These are phyloP conservation scores for Leccinellum albellum DNA, from an alignment of 768 basidiomycete species.

Conservation along the genomic window DNA sequence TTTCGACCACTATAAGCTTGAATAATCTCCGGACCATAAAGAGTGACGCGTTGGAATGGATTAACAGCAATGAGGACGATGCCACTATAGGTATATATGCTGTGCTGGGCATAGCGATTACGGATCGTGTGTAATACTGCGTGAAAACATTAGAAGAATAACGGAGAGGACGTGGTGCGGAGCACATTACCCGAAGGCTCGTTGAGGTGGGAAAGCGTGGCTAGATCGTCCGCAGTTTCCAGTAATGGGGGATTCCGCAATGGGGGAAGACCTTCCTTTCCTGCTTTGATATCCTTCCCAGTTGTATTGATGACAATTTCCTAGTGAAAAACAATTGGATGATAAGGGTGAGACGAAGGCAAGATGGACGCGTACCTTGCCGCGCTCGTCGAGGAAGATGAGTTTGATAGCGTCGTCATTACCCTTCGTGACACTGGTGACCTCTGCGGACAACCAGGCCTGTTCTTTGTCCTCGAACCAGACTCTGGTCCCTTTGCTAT, in stretches of 20 bases:
- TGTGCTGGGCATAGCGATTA: conserved; percentile 94
- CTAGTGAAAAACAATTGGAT: conserved; percentile 35
- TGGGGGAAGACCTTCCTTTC: conserved; percentile 80
- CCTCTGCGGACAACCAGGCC: conserved; percentile 91
- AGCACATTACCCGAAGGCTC: conserved; percentile 81
- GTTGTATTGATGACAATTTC: conserved; percentile 79
- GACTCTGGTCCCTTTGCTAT: conserved; percentile 84
- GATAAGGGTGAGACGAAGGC: conserved; percentile 1
- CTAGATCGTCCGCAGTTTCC: conserved; percentile 96
- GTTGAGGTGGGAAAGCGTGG: conserved; percentile 95
- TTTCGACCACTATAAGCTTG: conserved; percentile 92
- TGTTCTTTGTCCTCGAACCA: conserved; percentile 95
- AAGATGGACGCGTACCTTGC: conserved; percentile 58
- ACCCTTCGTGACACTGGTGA: conserved; percentile 59
- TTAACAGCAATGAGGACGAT: conserved; percentile 99
- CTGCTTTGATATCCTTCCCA: conserved; percentile 74
- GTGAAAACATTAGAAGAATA: conserved; percentile 1
- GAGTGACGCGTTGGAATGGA: conserved; percentile 94
- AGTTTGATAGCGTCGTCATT: conserved; percentile 77
- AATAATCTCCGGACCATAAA: conserved; percentile 96
- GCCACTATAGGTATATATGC: conserved; percentile 98
- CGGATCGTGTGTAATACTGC: conserved; percentile 94
- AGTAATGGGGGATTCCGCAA: conserved; percentile 94
- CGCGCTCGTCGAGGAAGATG: conserved; percentile 84
- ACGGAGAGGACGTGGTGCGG: background rate